Evolutionary conservation across 192 early-diverging fungal species (phyloP).

Genomic region (Gigaspora rosea): DNA sequence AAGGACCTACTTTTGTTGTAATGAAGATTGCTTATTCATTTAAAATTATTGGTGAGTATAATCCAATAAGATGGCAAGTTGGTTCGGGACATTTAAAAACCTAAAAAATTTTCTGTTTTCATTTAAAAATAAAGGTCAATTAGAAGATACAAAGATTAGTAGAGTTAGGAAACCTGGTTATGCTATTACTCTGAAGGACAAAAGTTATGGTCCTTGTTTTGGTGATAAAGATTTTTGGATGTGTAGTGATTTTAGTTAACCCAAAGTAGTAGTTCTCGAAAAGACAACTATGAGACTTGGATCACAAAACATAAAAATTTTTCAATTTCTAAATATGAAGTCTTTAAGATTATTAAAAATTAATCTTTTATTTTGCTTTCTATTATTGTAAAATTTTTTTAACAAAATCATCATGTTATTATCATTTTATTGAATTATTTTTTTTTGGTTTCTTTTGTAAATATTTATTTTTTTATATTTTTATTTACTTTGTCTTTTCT

Average conservation of each 20-base stretch:
- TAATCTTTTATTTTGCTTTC: too few relatives aligned
- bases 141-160: too few relatives aligned
- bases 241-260: not conserved
- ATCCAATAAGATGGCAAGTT: slow-evolving; percentile 25
- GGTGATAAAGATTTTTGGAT: slow-evolving; percentile 10
- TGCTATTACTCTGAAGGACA: too few relatives aligned
- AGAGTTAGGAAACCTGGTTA: too few relatives aligned
- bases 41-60: slow-evolving; percentile 25
- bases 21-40: not conserved
- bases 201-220: too few relatives aligned
- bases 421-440: too few relatives aligned
- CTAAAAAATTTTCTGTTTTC: not conserved
- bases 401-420: too few relatives aligned
- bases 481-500: too few relatives aligned
- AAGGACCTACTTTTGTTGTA: slow-evolving; percentile 25
- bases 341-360: slow-evolving; percentile 8
- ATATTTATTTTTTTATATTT: too few relatives aligned
- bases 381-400: too few relatives aligned
- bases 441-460: too few relatives aligned
- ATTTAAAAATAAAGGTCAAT: too few relatives aligned
- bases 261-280: slow-evolving; percentile 4
- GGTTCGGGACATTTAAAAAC: not conserved
- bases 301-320: slow-evolving; percentile 10
- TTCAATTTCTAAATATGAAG: not conserved
- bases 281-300: slow-evolving; percentile 6